phyloP scores from a whole-genome alignment of 208 protist genomes.

The Zelonia costaricensis region DNA sequence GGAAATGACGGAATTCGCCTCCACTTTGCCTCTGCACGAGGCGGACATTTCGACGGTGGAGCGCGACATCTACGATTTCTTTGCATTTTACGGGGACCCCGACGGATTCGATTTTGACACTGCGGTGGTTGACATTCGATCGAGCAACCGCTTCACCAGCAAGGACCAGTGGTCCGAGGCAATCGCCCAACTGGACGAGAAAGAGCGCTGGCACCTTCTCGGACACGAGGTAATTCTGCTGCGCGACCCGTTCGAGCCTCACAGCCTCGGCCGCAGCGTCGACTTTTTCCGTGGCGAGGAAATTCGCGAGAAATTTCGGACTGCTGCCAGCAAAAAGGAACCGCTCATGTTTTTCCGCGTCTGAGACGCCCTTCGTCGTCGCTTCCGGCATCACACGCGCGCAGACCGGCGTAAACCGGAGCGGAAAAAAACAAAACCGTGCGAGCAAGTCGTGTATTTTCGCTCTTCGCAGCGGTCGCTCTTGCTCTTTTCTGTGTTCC shows the following conservation, averaged over 20 bases:
- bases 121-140: conserved; percentile 76
- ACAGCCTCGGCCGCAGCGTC: conserved; percentile 76
- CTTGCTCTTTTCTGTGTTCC: no score
- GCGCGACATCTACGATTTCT: conserved; percentile 61
- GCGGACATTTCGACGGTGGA: conserved; percentile 29
- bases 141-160: conserved; percentile 13
- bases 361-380: not conserved
- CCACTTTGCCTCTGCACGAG: conserved; percentile 30
- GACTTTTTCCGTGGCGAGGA: conserved; percentile 80
- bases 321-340: conserved; percentile 33
- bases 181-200: conserved; percentile 25
- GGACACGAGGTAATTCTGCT: conserved; percentile 71
- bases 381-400: no score
- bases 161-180: conserved; percentile 69
- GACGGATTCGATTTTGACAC: conserved; percentile 69
- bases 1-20: conserved; percentile 25
- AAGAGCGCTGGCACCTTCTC: conserved; percentile 66
- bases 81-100: conserved; percentile 50
- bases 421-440: no score
- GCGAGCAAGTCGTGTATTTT: no score
- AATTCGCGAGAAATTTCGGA: conserved; percentile 71
- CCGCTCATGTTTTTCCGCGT: conserved; percentile 22
- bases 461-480: no score
- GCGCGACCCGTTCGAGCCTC: conserved; percentile 74
- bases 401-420: no score